Base-by-base conservation (phyloP, 495 filamentous ascomycete species). In the Neohortaea acidophila region DNA sequence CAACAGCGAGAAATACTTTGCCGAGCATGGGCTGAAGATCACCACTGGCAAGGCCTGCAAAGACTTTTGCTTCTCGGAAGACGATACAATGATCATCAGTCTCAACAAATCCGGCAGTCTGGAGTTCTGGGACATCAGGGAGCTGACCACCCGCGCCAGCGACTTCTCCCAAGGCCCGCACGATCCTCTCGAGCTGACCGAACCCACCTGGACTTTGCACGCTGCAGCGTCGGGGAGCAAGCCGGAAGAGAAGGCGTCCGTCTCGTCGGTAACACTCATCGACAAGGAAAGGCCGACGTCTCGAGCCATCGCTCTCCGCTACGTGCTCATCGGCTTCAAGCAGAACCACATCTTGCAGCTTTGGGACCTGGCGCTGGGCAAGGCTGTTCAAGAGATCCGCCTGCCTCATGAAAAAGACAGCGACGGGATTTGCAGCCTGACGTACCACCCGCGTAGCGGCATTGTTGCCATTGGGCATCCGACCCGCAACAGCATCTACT, bases 321-420 rank as follows among this genome's bases (percentile, higher is more conserved):
- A 96, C 62, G 75, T 96, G 59, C 72, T 99, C 42, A 86, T 99
- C 35, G 91, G 91, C 43, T 80, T 94, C 68, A 96, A 94, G 63
- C 91, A 96, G 58, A 99, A 99, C 58, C 91, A 99, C 62, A 89
- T 85, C 33, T 75, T 99, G 43, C 91, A 99, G 64, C 70, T 99
- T 40, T 99, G 91, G 91, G 91, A 99, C 70, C 80, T 99, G 58
- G 82, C 81, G 39, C 74, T 99, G 4, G 76, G 76, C 39, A 94
- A 91, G 63, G 79, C 86, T 21, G 89, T 99, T 33, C 85, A 96
- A 58, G 91, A 99, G 63, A 72, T 96, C 51, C 84, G 87, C 58
- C 77, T 99, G 42, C 91, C 91, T 4, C 91, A 99, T 54, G 79
- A 80, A 61, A 92, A 87, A 48, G 91, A 99, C 59, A 86, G 83